Evolutionary conservation across 495 filamentous ascomycete species (phyloP).

Genomic region (Neurospora sp.): DNA sequence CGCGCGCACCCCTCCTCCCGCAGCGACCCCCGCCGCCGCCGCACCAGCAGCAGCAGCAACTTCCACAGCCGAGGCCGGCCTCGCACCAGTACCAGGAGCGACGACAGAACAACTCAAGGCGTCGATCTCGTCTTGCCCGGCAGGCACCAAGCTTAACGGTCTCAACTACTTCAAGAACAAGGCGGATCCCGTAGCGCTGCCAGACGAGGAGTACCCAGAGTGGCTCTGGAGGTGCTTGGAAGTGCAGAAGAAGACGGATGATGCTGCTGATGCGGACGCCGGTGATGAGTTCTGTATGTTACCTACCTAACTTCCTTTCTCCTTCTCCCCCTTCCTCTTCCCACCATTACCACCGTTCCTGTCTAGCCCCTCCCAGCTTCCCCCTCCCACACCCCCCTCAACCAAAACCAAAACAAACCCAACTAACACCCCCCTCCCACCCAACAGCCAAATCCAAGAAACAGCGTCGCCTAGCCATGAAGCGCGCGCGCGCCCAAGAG

Average conservation of each 20-base stretch:
- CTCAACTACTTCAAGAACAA: slow-evolving; percentile 77
- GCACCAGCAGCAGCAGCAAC: slow-evolving; percentile 1
- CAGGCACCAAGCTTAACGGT: slow-evolving; percentile 65
- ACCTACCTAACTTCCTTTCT: not conserved
- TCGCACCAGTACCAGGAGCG: not conserved
- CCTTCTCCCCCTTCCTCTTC: not conserved
- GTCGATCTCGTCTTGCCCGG: slow-evolving; percentile 37
- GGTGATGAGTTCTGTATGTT: slow-evolving; percentile 68
- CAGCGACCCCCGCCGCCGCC: slow-evolving; percentile 13
- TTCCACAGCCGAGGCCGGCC: slow-evolving; percentile 2
- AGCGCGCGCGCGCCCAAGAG: slow-evolving; percentile 51
- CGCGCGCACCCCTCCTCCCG: slow-evolving; percentile 15
- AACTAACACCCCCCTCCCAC: not conserved
- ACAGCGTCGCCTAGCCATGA: slow-evolving; percentile 55
- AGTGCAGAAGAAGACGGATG: slow-evolving; percentile 34
- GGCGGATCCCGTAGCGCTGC: slow-evolving; percentile 60
- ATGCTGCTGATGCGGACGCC: slow-evolving; percentile 28
- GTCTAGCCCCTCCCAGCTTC: no score
- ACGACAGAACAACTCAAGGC: slow-evolving; percentile 6
- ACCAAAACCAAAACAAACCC: not conserved
- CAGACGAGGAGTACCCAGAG: slow-evolving; percentile 77
- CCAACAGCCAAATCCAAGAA: slow-evolving; percentile 68
- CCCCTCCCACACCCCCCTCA: not conserved
- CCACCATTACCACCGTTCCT: no score
- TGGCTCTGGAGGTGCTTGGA: slow-evolving; percentile 83